These are phyloP conservation scores for Silene coronaria DNA, from an alignment of 179 eudicot genomes.

Conservation along the genomic window DNA sequence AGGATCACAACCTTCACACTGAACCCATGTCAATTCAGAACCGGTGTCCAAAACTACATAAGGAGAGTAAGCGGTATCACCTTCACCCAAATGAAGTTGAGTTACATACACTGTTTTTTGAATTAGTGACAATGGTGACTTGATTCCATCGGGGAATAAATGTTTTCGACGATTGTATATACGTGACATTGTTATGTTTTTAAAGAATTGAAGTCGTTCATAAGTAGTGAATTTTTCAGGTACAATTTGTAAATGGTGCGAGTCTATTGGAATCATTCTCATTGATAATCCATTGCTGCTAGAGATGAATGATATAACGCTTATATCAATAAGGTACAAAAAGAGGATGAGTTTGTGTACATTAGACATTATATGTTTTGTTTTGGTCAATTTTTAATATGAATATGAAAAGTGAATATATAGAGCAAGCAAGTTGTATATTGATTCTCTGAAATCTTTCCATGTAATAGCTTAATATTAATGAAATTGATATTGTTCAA, in stretches of 20 bases:
- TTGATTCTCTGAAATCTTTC: no score
- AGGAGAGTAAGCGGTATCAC: background rate
- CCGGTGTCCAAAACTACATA: slow-evolving; percentile 11
- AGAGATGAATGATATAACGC: background rate
- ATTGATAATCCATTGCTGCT: background rate
- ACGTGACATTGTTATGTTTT: background rate
- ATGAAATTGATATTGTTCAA: no score
- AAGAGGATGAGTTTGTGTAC: background rate
- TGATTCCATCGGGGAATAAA: background rate
- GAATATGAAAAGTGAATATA: no score
- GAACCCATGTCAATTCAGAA: slow-evolving; percentile 13
- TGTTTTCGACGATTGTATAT: background rate
- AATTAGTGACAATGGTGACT: no score
- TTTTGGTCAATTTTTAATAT: no score
- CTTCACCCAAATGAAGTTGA: background rate
- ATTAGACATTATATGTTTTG: background rate
- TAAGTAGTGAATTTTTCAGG: background rate
- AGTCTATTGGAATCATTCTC: slow-evolving; percentile 1
- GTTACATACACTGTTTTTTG: background rate
- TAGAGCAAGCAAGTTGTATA: no score
- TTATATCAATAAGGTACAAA: background rate
- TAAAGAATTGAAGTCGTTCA: background rate
- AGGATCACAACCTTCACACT: slow-evolving; percentile 17
- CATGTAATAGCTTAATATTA: no score
- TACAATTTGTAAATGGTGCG: slow-evolving; percentile 14